These are phyloP conservation scores for Microbotryum saponariae DNA, from an alignment of 1,284 basidiomycete species.

Conservation along the genomic window DNA sequence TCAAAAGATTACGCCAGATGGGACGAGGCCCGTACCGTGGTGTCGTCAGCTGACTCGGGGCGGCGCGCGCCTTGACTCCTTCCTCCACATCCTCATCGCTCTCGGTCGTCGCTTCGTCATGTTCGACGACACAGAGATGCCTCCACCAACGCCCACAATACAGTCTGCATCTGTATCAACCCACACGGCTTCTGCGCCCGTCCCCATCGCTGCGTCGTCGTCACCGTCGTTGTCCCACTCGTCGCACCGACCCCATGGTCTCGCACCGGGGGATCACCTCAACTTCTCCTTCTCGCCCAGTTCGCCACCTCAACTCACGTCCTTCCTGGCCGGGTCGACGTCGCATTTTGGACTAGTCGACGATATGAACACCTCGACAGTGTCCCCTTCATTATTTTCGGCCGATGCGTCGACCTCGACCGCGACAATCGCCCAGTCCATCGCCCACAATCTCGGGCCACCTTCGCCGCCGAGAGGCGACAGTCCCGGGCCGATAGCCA, in stretches of 20 bases:
- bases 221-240: neutral
- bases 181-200: no score
- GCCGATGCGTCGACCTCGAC: slow-evolving; percentile 19
- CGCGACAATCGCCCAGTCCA: slow-evolving; percentile 15
- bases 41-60: no score
- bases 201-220: neutral
- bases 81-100: no score
- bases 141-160: no score
- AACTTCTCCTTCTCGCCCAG: slow-evolving; percentile 28
- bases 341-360: slow-evolving; percentile 6
- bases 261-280: slow-evolving; percentile 1
- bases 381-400: slow-evolving; percentile 22
- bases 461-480: slow-evolving; percentile 5
- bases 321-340: neutral
- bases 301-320: slow-evolving; percentile 10
- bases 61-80: no score
- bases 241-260: neutral
- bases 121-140: no score
- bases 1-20: no score
- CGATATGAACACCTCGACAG: slow-evolving; percentile 8
- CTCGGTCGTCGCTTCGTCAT: no score
- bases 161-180: no score
- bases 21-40: no score
- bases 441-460: slow-evolving; percentile 16
- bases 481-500: neutral